Percentiles rank a stretch among this genome's conserved stretches.
These are phyloP conservation scores for Camellia japonica DNA, from an alignment of 148 eudicot species.

Conservation along the genomic window DNA sequence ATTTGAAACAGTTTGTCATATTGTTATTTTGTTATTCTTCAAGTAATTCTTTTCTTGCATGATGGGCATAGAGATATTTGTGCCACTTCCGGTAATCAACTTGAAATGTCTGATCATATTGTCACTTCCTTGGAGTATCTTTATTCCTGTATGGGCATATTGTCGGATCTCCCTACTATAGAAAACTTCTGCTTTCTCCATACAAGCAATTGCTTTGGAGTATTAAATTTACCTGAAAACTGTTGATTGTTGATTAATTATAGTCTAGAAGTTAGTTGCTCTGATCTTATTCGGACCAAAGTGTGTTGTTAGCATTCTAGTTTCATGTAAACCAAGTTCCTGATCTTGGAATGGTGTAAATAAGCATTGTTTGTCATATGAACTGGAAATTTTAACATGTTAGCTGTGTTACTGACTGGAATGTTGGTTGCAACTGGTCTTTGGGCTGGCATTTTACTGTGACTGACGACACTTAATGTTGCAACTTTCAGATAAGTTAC, in stretches of 20 bases:
- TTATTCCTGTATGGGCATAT: not conserved
- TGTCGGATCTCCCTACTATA: not conserved
- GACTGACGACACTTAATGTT: constrained; percentile 1
- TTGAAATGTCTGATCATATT: not conserved
- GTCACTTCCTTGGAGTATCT: not conserved
- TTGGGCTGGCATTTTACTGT: not conserved
- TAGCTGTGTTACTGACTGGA: not conserved
- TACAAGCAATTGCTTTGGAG: not conserved
- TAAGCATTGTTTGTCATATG: not conserved
- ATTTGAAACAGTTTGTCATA: not conserved
- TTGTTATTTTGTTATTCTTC: not conserved
- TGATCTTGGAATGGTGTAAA: not conserved
- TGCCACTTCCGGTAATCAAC: not conserved
- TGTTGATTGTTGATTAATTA: not conserved
- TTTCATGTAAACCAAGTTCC: not conserved
- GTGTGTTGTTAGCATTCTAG: not conserved
- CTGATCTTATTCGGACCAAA: not conserved
- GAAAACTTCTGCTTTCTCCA: not conserved
- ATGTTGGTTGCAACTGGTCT: not conserved
- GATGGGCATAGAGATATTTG: not conserved
- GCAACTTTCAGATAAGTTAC: constrained; percentile 61
- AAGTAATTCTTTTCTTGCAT: not conserved
- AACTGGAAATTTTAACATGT: not conserved
- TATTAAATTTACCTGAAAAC: not conserved
- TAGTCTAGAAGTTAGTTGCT: not conserved